phyloP scores from a whole-genome alignment of 495 filamentous ascomycete genomes.

The Penicillium canescens region DNA sequence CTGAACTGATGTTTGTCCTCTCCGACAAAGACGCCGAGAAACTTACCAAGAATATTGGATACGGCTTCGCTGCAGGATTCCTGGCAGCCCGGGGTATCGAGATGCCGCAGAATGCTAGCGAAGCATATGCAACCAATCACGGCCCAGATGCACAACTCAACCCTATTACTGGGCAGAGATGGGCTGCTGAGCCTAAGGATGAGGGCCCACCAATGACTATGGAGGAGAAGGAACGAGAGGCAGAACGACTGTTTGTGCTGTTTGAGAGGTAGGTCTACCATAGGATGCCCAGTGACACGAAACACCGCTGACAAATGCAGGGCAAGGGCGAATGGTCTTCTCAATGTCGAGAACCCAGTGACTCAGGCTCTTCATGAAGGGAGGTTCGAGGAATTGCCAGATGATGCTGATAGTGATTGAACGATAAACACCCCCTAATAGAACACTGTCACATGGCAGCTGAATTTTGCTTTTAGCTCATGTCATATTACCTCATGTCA shows the following conservation, averaged over 20 bases:
- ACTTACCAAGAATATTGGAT: slow-evolving; percentile 82
- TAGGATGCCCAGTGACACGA: background rate
- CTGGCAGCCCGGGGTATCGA: slow-evolving; percentile 78
- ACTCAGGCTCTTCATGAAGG: slow-evolving; percentile 73
- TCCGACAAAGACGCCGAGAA: slow-evolving; percentile 71
- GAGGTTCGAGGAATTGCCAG: slow-evolving; percentile 68
- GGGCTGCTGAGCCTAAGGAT: slow-evolving; percentile 63
- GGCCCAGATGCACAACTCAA: slow-evolving; percentile 59
- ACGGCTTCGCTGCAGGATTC: slow-evolving; percentile 90
- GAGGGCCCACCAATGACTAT: slow-evolving; percentile 73
- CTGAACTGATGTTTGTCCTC: slow-evolving; percentile 80
- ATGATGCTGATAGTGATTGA: slow-evolving; percentile 45
- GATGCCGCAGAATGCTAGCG: slow-evolving; percentile 66
- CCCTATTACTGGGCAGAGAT: slow-evolving; percentile 85
- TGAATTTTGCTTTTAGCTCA: background rate
- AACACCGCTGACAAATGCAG: slow-evolving; percentile 43
- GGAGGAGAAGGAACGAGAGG: slow-evolving; percentile 91
- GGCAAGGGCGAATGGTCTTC: slow-evolving; percentile 77
- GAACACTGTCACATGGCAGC: background rate
- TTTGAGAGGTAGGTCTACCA: slow-evolving; percentile 73
- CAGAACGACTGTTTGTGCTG: slow-evolving; percentile 88
- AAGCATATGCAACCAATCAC: slow-evolving; percentile 51
- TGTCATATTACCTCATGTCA: no score
- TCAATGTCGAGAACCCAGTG: slow-evolving; percentile 85
- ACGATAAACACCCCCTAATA: background rate